Conservation (phyloP, 208 protist genomes). For the Novymonas esmeraldas region DNA sequence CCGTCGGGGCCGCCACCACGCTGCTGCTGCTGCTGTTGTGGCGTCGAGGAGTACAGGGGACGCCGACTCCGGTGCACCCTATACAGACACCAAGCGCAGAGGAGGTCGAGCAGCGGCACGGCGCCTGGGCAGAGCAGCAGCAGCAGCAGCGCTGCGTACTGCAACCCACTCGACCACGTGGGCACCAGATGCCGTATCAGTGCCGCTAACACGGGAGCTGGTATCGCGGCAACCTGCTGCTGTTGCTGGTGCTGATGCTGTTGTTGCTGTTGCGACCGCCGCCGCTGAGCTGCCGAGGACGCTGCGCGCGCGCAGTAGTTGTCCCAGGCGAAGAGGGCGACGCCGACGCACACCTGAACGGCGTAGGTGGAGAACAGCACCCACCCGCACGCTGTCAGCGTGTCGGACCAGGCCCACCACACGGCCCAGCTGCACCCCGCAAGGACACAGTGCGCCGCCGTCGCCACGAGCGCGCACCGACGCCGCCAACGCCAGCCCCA, state of each 20-base stretch:
- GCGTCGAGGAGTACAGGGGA: not conserved
- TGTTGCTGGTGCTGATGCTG: too few species aligned
- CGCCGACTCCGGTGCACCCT: slow-evolving; percentile 9
- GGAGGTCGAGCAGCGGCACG: slow-evolving; percentile 27
- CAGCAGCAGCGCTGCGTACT: not conserved
- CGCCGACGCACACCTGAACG: slow-evolving; percentile 3
- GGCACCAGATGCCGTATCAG: slow-evolving; percentile 19
- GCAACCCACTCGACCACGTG: slow-evolving; percentile 6
- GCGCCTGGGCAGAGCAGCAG: slow-evolving; percentile 18
- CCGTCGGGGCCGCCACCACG: not conserved
- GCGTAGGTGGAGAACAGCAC: slow-evolving; percentile 24
- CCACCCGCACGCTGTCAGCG: slow-evolving; percentile 2
- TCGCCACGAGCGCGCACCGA: slow-evolving; percentile 19
- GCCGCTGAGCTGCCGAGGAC: not conserved
- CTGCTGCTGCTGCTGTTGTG: not conserved
- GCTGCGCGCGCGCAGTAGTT: not conserved
- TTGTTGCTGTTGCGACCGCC: too few species aligned
- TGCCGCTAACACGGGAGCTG: slow-evolving; percentile 2
- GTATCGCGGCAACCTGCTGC: not conserved
- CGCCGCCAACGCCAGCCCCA: slow-evolving; percentile 47
- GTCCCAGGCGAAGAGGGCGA: slow-evolving; percentile 9
- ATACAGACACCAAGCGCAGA: slow-evolving; percentile 19
- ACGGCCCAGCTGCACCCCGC: slow-evolving; percentile 28
- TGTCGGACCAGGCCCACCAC: slow-evolving; percentile 12
- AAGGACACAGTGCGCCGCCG: slow-evolving; percentile 4